Evolutionary conservation across 129 eudicot species (phyloP).

Genomic region (Artemisia annua): DNA sequence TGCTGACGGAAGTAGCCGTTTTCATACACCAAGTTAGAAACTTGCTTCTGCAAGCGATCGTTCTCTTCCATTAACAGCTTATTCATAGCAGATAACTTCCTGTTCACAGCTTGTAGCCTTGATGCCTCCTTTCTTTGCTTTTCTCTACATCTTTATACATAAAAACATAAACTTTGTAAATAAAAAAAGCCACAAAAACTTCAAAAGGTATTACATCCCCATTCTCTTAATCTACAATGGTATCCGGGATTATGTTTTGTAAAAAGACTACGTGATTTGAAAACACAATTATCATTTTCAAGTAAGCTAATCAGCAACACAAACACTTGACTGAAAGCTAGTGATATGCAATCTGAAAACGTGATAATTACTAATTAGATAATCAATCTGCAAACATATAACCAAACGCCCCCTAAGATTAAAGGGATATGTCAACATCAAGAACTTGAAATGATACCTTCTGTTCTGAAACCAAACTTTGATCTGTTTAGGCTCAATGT

Average conservation of each 20-base stretch:
- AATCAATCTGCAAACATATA: too few relatives aligned
- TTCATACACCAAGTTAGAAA: constrained; percentile 77
- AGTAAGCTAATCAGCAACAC: too few relatives aligned
- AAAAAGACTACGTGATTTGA: too few relatives aligned
- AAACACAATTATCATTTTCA: too few relatives aligned
- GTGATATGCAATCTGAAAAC: too few relatives aligned
- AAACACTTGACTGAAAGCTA: too few relatives aligned
- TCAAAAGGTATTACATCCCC: not conserved
- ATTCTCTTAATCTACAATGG: constrained; percentile 7
- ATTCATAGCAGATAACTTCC: constrained; percentile 76
- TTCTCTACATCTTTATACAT: constrained; percentile 59
- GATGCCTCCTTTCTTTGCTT: constrained; percentile 85
- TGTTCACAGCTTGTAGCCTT: constrained; percentile 74
- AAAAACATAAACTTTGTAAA: constrained; percentile 17
- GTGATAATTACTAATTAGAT: too few relatives aligned
- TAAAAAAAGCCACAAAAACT: not conserved
- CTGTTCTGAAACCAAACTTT: constrained; percentile 97
- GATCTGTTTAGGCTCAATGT: constrained; percentile 95
- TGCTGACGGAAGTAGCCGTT: constrained; percentile 78
- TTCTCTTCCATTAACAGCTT: constrained; percentile 89
- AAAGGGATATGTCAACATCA: constrained; percentile 19
- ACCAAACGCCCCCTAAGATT: too few relatives aligned
- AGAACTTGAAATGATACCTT: constrained; percentile 43
- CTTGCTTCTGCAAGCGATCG: constrained; percentile 81
- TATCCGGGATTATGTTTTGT: too few relatives aligned